phyloP scores from a whole-genome alignment of 345 rosid species.

The Raphanus raphanistrum region DNA sequence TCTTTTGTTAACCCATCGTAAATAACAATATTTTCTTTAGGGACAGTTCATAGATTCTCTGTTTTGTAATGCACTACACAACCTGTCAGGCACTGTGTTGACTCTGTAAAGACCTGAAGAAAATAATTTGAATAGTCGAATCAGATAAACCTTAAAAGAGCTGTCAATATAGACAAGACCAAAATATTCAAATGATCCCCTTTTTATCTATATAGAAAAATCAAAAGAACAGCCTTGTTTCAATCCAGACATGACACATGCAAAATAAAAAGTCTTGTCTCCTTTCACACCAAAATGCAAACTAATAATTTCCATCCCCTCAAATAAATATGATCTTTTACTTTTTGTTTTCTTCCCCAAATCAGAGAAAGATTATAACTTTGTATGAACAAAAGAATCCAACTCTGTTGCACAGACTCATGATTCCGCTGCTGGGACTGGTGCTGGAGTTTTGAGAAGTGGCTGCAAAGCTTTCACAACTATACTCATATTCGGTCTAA shows the following conservation, averaged over 20 bases:
- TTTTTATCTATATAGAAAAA: background rate
- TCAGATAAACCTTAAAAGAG: background rate
- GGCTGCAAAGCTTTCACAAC: slow-evolving; percentile 92
- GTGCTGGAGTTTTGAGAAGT: slow-evolving; percentile 64
- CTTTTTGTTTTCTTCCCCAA: background rate
- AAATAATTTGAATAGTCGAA: background rate
- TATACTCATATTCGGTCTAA: slow-evolving; percentile 91
- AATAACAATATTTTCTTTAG: no score
- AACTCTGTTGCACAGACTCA: slow-evolving; percentile 26
- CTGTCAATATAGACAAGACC: background rate
- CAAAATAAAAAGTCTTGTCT: background rate
- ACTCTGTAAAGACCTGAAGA: background rate
- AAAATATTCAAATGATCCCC: slow-evolving; percentile 20
- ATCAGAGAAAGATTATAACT: slow-evolving; percentile 13
- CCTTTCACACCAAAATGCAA: slow-evolving; percentile 20
- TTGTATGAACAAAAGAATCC: slow-evolving; percentile 27
- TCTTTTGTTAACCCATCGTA: no score
- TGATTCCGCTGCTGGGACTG: slow-evolving; percentile 38
- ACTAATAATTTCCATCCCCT: slow-evolving; percentile 2
- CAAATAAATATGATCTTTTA: slow-evolving; percentile 6
- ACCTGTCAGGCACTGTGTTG: background rate
- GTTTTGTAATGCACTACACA: background rate
- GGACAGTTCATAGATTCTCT: background rate
- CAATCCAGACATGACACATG: slow-evolving; percentile 5
- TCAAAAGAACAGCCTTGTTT: background rate